Conservation (phyloP, 352 stramenopile species). For the Globisporangium heterothallicum region DNA sequence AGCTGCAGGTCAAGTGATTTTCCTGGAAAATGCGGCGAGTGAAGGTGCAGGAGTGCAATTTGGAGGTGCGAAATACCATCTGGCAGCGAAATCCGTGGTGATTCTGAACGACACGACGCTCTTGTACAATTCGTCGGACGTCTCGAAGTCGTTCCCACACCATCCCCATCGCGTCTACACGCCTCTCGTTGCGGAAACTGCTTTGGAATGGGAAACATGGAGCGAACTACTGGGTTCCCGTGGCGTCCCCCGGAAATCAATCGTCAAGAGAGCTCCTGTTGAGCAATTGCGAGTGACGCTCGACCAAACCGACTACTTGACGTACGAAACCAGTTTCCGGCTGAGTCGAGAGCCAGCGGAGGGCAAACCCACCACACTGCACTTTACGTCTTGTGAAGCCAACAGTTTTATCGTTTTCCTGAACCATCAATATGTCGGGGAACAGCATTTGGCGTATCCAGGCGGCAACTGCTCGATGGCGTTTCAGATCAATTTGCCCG, state of each 20-base stretch:
- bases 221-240: slow-evolving; percentile 34
- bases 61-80: slow-evolving; percentile 23
- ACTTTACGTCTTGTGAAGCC: slow-evolving; percentile 51
- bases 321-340: slow-evolving; percentile 48
- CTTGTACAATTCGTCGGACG: slow-evolving; percentile 55
- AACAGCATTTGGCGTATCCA: slow-evolving; percentile 40
- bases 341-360: slow-evolving; percentile 1
- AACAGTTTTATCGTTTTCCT: slow-evolving; percentile 51
- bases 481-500: slow-evolving; percentile 37
- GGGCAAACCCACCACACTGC: slow-evolving; percentile 15
- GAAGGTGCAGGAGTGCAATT: slow-evolving; percentile 28
- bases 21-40: slow-evolving; percentile 49
- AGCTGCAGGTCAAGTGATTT: slow-evolving; percentile 26
- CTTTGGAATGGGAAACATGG: slow-evolving; percentile 47
- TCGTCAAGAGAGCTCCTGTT: slow-evolving; percentile 30
- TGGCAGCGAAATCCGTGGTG: slow-evolving; percentile 38
- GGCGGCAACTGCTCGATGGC: slow-evolving; percentile 44
- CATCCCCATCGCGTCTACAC: slow-evolving; percentile 34
- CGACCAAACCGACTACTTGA: slow-evolving; percentile 59
- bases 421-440: slow-evolving; percentile 34
- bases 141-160: slow-evolving; percentile 37
- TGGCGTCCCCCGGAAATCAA: slow-evolving; percentile 22
- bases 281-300: slow-evolving; percentile 54
- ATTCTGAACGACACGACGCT: slow-evolving; percentile 35
- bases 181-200: slow-evolving; percentile 23